A percentile compares a stretch with the other conserved stretches of the same genome.
These are phyloP conservation scores for Stephania yunnanensis DNA, from an alignment of 164 flowering plant genomes.

Conservation along the genomic window DNA sequence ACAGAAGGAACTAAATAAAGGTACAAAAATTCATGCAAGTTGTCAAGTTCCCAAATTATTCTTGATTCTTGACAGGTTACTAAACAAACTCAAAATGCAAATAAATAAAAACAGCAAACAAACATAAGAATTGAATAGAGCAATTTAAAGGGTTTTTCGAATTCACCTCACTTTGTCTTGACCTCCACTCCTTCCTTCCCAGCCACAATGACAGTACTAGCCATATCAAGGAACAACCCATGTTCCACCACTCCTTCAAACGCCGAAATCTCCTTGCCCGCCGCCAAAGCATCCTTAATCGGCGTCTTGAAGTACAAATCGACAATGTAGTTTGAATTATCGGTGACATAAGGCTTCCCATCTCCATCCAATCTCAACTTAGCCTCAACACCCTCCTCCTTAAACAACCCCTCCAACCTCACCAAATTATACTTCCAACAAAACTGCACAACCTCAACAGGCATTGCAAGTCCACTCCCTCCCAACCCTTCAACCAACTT, in stretches of 20 bases:
- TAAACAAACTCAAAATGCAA: not conserved
- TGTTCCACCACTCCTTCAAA: conserved; percentile 90
- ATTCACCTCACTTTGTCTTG: conserved; percentile 29
- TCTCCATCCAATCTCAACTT: conserved; percentile 47
- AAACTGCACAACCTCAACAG: conserved; percentile 53
- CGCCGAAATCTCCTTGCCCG: conserved; percentile 57
- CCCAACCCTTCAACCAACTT: conserved; percentile 46
- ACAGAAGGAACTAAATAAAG: not conserved
- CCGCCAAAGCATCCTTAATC: conserved; percentile 53
- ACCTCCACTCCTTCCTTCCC: conserved; percentile 48
- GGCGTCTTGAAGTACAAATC: conserved; percentile 78
- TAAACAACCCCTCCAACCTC: conserved; percentile 53
- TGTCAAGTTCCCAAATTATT: not conserved
- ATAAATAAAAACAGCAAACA: not conserved
- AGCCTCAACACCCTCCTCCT: conserved; percentile 60
- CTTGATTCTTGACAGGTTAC: not conserved
- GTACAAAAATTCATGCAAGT: not conserved
- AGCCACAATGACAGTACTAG: conserved; percentile 71
- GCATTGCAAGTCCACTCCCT: conserved; percentile 52
- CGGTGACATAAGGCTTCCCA: conserved; percentile 82
- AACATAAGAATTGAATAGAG: not conserved
- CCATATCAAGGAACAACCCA: conserved; percentile 81
- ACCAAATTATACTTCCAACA: conserved; percentile 57
- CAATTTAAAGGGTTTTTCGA: not conserved
- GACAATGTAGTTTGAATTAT: conserved; percentile 70